Conservation (phyloP, 1,284 basidiomycete genomes). For the Flammula alnicola region DNA sequence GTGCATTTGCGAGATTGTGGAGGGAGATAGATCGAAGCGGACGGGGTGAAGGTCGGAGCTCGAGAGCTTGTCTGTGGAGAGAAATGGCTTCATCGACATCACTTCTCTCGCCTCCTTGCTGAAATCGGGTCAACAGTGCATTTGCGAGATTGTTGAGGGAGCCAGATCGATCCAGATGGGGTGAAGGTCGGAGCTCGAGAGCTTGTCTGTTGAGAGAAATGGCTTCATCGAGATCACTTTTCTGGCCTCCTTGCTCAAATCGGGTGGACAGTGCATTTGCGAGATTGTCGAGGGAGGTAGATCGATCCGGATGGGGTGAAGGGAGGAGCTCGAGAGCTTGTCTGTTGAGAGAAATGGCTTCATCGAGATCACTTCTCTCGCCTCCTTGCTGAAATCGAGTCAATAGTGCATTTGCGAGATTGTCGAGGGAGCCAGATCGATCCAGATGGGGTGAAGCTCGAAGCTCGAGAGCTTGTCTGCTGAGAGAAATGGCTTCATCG, state of each 20-base stretch:
- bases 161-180: not conserved
- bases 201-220: not conserved
- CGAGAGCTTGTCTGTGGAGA: no score
- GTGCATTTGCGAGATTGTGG: no score
- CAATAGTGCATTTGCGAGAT: not conserved
- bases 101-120: no score
- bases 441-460: not conserved
- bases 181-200: not conserved
- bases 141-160: not conserved
- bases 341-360: slow-evolving; percentile 1
- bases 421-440: not conserved
- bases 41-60: no score
- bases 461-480: not conserved
- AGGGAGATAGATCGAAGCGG: no score
- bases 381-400: not conserved
- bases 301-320: not conserved
- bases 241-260: not conserved
- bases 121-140: no score
- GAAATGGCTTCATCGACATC: no score
- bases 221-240: not conserved
- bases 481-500: slow-evolving; percentile 1
- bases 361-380: not conserved
- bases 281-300: not conserved
- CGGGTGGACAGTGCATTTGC: not conserved
- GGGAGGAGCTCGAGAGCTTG: not conserved